A percentile compares a stretch with the other conserved stretches of the same genome.
phyloP scores from a whole-genome alignment of 2,329 filamentous ascomycete genomes.

The Ophiosphaerella korrae region DNA sequence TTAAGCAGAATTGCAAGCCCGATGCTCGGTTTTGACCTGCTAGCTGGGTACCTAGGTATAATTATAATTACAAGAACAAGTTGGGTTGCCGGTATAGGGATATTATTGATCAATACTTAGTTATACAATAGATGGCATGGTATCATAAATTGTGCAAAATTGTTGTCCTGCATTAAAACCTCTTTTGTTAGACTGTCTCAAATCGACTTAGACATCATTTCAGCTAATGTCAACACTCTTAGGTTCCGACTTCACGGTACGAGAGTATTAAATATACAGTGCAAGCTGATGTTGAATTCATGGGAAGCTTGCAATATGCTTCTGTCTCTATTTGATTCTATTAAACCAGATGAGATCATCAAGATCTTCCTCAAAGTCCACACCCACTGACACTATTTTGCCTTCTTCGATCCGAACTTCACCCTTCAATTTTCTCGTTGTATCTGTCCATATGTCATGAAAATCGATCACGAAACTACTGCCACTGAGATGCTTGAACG shows the following conservation, averaged over 20 bases:
- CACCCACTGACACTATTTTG: conserved; percentile 4
- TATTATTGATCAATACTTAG: neutral
- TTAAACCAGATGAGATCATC: conserved; percentile 13
- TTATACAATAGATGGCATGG: neutral
- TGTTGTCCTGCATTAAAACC: neutral
- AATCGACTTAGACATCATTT: neutral
- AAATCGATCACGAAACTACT: conserved; percentile 5
- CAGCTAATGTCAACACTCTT: neutral
- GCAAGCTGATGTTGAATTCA: neutral
- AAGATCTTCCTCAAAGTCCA: conserved; percentile 11
- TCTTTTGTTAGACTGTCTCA: too few species aligned
- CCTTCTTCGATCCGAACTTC: conserved; percentile 10
- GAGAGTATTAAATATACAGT: neutral
- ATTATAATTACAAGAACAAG: too few species aligned
- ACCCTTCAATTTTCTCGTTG: conserved; percentile 5
- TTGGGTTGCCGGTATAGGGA: neutral
- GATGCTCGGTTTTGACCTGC: too few species aligned
- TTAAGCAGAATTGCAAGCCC: too few species aligned
- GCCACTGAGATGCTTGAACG: conserved; percentile 8
- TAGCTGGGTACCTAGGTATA: too few species aligned
- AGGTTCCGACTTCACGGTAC: neutral
- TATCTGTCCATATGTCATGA: neutral
- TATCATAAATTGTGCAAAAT: neutral
- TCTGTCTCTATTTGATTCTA: neutral
- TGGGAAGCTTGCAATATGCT: neutral